Base-by-base conservation (phyloP, 1,284 basidiomycete genomes). In the Paramarasmius palmivorus region DNA sequence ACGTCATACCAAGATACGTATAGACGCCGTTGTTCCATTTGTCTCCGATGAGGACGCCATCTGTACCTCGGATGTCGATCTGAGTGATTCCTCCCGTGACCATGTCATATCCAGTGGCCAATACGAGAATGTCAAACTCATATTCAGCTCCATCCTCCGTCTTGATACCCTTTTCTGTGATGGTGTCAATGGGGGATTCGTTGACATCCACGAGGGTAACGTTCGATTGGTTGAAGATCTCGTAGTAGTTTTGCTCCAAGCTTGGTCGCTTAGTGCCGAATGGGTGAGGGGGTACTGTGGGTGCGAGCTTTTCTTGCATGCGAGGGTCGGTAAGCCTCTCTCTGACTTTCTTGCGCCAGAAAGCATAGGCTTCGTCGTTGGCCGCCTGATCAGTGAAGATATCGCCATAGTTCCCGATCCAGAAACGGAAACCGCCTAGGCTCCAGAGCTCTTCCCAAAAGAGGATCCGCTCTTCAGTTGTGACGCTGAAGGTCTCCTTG, bases 21-120 rank as follows among this genome's bases (percentile, higher is more conserved):
- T 58, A 49, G 34, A 64, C 44, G 1, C 62, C 61, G 8, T 58
- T 56, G 17, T 34, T 48, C 65, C 65, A 67, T 49, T 62, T 64
- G 22, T 63, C 64, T 6, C 55, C 46, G 23, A 67, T 62, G 4
- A 47, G 17, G 4, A 49, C 37, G 2, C 63, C 64, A 52, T 65
- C 56, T 15, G 39, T 59, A 3, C 63, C 63, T 25, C 54, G 50
- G 32, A 66, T 61, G 29, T 63, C 58, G 40, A 66, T 66, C 29
- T 62, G 58, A 7, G 63, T 49, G n/a, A 65, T 64, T 23, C 62
- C 56, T 1, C 65, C 65, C 2, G 63, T 63, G 14, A 65, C 54
- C 8, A 60, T 60, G 39, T 66, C 65, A 37, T 63, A 66, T 14
- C 65, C 65, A 2, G 65, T 67, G 17, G 65, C 65, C 5, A 65